phyloP scores from a whole-genome alignment of 371 early-diverging fungal species.

The Polyrhizophydium stewartii region DNA sequence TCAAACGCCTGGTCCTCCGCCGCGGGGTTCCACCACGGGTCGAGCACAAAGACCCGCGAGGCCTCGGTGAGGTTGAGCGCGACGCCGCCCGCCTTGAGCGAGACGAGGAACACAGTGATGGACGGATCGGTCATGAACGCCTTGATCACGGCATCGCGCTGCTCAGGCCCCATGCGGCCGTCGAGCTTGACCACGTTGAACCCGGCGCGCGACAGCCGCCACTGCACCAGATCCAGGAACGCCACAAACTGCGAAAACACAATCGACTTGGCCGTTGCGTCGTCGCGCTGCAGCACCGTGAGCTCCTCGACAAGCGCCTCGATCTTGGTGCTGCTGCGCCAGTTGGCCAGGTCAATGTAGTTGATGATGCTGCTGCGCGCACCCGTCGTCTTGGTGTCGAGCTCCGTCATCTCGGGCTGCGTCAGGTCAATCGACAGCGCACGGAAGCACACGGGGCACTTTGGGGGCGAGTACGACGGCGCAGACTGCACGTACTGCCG shows the following conservation, averaged over 20 bases:
- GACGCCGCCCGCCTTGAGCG: slow-evolving; percentile 92
- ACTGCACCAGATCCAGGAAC: slow-evolving; percentile 89
- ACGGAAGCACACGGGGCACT: slow-evolving; percentile 85
- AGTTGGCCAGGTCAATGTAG: slow-evolving; percentile 81
- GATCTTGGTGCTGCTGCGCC: slow-evolving; percentile 55
- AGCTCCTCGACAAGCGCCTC: slow-evolving; percentile 88
- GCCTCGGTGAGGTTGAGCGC: slow-evolving; percentile 96
- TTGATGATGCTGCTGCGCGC: slow-evolving; percentile 78
- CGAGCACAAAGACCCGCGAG: slow-evolving; percentile 68
- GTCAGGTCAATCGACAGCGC: slow-evolving; percentile 76
- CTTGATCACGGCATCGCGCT: slow-evolving; percentile 64
- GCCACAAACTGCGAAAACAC: slow-evolving; percentile 92
- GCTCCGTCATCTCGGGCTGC: slow-evolving; percentile 46
- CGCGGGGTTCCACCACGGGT: slow-evolving; percentile 94
- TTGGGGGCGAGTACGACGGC: slow-evolving; percentile 38
- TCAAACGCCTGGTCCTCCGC: slow-evolving; percentile 68
- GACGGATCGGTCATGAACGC: slow-evolving; percentile 79
- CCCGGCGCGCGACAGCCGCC: slow-evolving; percentile 92
- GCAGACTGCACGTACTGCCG: slow-evolving; percentile 48
- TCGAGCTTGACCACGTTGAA: slow-evolving; percentile 90
- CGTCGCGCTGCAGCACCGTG: slow-evolving; percentile 65
- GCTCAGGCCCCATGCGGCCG: slow-evolving; percentile 85
- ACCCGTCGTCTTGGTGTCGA: neutral
- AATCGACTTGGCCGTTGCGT: slow-evolving; percentile 79
- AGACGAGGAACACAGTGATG: slow-evolving; percentile 85